A percentile compares a stretch with the other conserved stretches of the same genome.
phyloP scores from a whole-genome alignment of 208 protist species.

The Leishmania gerbilli region DNA sequence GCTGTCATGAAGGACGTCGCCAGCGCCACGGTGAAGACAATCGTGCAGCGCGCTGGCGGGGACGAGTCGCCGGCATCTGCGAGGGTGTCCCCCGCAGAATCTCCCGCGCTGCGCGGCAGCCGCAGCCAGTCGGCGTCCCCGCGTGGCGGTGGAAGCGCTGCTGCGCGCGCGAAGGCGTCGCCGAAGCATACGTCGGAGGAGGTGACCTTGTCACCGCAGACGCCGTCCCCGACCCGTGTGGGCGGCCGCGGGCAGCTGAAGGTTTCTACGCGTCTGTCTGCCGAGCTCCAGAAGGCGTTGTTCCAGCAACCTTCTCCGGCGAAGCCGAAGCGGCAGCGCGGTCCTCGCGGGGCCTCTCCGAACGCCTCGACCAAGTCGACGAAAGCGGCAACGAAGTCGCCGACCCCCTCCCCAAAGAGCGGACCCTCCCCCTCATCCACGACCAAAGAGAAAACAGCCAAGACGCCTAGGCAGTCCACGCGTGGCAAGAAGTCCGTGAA shows the following conservation, averaged over 20 bases:
- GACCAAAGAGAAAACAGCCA: background rate
- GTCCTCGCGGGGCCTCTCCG: background rate
- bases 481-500: slow-evolving; percentile 6
- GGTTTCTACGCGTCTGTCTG: slow-evolving; percentile 33
- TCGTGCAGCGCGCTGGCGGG: background rate
- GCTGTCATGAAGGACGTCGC: slow-evolving; percentile 16
- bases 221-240: background rate
- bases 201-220: background rate
- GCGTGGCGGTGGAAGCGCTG: background rate
- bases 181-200: background rate
- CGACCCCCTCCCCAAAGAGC: background rate
- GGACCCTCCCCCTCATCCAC: background rate
- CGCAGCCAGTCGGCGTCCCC: background rate
- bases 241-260: slow-evolving; percentile 5
- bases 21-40: background rate
- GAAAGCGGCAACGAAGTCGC: background rate
- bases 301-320: slow-evolving; percentile 5
- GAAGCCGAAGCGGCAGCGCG: background rate
- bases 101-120: background rate
- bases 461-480: background rate
- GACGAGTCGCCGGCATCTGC: background rate
- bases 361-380: background rate
- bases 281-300: slow-evolving; percentile 31
- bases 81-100: background rate
- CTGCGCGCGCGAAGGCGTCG: background rate